Evolutionary conservation across 805 yeast species (phyloP), one percentile per base, ranked within the genome.

Genomic region (Candida stauntonica): DNA sequence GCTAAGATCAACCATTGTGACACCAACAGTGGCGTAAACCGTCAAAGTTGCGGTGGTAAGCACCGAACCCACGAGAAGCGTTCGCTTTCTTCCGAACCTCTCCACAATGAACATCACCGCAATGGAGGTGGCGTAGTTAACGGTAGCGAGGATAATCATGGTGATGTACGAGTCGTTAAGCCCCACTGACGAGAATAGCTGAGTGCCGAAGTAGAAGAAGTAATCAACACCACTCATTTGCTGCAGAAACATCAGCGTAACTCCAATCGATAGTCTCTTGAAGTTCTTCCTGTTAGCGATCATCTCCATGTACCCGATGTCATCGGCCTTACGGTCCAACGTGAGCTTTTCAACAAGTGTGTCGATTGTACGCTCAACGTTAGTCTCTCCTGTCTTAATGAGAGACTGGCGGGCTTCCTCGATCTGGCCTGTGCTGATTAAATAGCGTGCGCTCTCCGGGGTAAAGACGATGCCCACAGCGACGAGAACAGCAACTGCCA

Each of bases 381-480:
- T 65, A 21, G 66, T 64, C 45, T 73, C 72, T 20, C 75, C 75
- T 7, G 59, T 45, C 3, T 65, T 46, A 11, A 77, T 75, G 50
- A 79, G 62, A 8, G 83, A 70, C 3, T 42, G 47, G 53, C 63
- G 75, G 32, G 86, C 86, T 32, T 68, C 75, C 14, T 73, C 78
- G 37, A 73, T 53, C 33, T 70, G 52, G 39, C 60, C 67, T 33
- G 62, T 66, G 52, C 71, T 75, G 35, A 75, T 63, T 52, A 79
- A 66, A 60, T 59, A 81, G 53, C 81, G 66, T 43, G 86, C 81
- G 26, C 84, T 76, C 63, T 81, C 88, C 15, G 87, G 87, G 67
- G 77, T 72, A 48, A 68, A 67, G 36, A 73, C 55, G 62, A 86
- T 66, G 20, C 93, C 94, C n/a, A 61, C 44, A 33, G 68, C 67